Conservation (phyloP, 2,329 filamentous ascomycete genomes). For the Fusarium napiforme region DNA sequence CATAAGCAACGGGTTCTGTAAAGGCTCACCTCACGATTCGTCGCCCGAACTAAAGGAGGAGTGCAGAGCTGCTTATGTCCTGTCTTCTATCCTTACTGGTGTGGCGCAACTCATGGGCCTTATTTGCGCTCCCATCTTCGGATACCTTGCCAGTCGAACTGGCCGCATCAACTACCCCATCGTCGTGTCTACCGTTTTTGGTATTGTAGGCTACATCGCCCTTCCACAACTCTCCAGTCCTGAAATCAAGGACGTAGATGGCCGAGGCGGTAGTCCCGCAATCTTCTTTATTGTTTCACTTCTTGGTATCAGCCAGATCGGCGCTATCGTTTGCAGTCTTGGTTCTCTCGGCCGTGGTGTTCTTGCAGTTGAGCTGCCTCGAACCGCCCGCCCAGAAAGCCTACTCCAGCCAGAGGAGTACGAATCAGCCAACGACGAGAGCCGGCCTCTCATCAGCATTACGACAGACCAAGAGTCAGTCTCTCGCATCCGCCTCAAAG, state of each 20-base stretch:
- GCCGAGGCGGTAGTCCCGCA: constrained; percentile 72
- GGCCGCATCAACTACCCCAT: constrained; percentile 78
- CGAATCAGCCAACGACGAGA: constrained; percentile 54
- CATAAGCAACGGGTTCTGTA: constrained; percentile 82
- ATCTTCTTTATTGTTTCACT: constrained; percentile 83
- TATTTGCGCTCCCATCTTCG: constrained; percentile 86
- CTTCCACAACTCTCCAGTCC: constrained; percentile 84
- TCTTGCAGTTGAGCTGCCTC: constrained; percentile 61
- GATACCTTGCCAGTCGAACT: constrained; percentile 80
- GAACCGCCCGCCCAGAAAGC: constrained; percentile 36
- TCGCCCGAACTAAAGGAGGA: constrained; percentile 83
- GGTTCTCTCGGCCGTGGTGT: constrained; percentile 86
- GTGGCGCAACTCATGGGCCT: constrained; percentile 89
- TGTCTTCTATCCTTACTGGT: constrained; percentile 88
- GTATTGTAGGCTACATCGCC: constrained; percentile 79
- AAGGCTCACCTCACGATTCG: constrained; percentile 70
- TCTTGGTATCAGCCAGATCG: constrained; percentile 93
- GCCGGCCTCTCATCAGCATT: constrained; percentile 52
- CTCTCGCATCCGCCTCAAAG: constrained; percentile 76
- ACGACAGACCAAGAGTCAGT: constrained; percentile 48
- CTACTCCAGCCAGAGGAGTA: constrained; percentile 51
- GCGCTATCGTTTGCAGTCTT: constrained; percentile 95
- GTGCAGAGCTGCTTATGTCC: constrained; percentile 86
- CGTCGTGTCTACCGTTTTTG: constrained; percentile 75
- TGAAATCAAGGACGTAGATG: constrained; percentile 72